Evolutionary conservation across 805 yeast species (phyloP).

Genomic region (Candida incommunis): DNA sequence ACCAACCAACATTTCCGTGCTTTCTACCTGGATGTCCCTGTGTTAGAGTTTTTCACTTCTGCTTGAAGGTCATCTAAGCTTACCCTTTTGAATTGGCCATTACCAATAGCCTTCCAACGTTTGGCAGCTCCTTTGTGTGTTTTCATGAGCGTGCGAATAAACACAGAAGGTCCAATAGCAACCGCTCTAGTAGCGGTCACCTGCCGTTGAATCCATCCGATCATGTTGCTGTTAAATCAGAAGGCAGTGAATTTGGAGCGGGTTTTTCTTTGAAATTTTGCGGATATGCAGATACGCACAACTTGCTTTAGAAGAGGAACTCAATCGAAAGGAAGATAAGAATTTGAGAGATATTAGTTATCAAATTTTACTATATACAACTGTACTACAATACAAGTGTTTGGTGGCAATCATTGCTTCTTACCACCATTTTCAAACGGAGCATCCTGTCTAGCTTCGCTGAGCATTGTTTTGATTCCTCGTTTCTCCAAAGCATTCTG

Average conservation of each 20-base stretch:
- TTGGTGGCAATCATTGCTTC: too few relatives aligned
- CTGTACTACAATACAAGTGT: too few relatives aligned
- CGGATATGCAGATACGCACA: too few relatives aligned
- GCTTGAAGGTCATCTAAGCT: constrained; percentile 7
- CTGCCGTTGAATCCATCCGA: not conserved
- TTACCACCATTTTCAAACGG: constrained; percentile 63
- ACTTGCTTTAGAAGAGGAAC: too few relatives aligned
- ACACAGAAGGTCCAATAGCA: not conserved
- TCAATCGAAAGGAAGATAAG: too few relatives aligned
- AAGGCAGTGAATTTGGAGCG: not conserved
- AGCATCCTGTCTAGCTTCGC: constrained; percentile 80
- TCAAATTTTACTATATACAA: too few relatives aligned
- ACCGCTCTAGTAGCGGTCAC: not conserved
- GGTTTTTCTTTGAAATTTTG: too few relatives aligned
- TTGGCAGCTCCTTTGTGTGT: constrained; percentile 81
- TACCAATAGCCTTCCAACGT: constrained; percentile 68
- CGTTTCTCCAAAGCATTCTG: constrained; percentile 45
- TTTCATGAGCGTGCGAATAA: constrained; percentile 25
- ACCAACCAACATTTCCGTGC: constrained; percentile 89
- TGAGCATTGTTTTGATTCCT: constrained; percentile 71
- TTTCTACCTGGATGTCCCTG: constrained; percentile 70
- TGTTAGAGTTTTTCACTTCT: constrained; percentile 1
- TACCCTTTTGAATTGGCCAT: constrained; percentile 43
- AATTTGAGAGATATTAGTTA: too few relatives aligned
- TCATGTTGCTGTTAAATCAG: not conserved